Conservation (phyloP, 371 early-diverging fungal species). For the Haplosporangium sp. region DNA sequence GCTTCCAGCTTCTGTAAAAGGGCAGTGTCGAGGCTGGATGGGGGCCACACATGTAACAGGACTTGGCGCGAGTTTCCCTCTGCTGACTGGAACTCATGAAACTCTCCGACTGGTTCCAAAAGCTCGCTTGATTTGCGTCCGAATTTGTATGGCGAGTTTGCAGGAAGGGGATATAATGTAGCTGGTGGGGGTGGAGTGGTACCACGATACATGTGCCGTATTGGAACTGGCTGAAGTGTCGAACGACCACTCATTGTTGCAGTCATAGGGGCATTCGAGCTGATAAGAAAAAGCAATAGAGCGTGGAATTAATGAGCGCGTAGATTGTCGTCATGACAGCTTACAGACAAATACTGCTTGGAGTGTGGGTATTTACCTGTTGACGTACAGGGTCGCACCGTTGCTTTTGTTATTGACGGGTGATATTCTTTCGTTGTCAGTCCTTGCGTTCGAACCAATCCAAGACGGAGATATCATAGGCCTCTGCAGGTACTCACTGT, state of each 20-base stretch:
- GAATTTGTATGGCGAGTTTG: constrained; percentile 37
- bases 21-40: constrained; percentile 23
- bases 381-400: too few species aligned
- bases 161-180: constrained; percentile 31
- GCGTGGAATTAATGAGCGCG: too few species aligned
- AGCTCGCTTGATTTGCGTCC: constrained; percentile 34
- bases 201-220: constrained; percentile 29
- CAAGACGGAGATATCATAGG: neutral
- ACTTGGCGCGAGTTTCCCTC: constrained; percentile 53
- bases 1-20: constrained; percentile 43
- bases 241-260: neutral
- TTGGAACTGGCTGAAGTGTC: constrained; percentile 4
- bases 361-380: too few species aligned
- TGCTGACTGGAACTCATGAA: constrained; percentile 54
- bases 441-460: neutral
- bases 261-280: neutral
- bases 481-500: constrained; percentile 22
- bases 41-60: constrained; percentile 54
- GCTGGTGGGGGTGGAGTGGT: constrained; percentile 13
- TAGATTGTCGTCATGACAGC: too few species aligned
- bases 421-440: neutral
- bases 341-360: too few species aligned
- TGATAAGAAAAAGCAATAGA: too few species aligned
- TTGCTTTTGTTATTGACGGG: constrained; percentile 1
- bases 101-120: constrained; percentile 50